Evolutionary conservation across 2,329 filamentous ascomycete species (phyloP).

Genomic region (Xylaria hypoxylon): DNA sequence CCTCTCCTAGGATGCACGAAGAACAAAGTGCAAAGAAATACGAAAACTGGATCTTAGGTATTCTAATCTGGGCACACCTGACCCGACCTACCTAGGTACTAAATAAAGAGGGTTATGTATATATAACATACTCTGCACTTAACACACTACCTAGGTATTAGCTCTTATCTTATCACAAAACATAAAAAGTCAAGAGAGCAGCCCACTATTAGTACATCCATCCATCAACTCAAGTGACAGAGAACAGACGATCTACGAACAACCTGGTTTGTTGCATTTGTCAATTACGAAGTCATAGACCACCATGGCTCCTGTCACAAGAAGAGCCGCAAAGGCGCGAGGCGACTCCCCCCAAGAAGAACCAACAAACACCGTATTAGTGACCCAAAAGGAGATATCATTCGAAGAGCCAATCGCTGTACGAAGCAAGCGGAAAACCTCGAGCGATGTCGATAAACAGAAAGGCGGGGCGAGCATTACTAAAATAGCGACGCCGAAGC

Average conservation of each 20-base stretch:
- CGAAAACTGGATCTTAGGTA: no score
- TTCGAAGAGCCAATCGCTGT: constrained; percentile 34
- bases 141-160: constrained; percentile 8
- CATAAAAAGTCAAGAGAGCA: constrained; percentile 33
- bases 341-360: constrained; percentile 14
- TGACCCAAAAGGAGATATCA: constrained; percentile 20
- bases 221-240: neutral
- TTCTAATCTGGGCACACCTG: no score
- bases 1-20: no score
- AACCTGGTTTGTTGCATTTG: neutral
- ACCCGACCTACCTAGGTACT: no score
- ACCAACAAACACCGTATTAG: neutral
- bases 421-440: constrained; percentile 42
- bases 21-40: no score
- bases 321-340: constrained; percentile 41
- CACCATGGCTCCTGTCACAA: constrained; percentile 46
- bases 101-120: neutral
- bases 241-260: neutral
- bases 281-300: constrained; percentile 2
- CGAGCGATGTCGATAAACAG: constrained; percentile 19
- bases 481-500: constrained; percentile 36
- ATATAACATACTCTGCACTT: neutral
- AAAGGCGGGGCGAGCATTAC: neutral
- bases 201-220: constrained; percentile 25
- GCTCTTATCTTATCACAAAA: constrained; percentile 35